Percentiles rank a stretch among this genome's conserved stretches.
Evolutionary conservation across 495 filamentous ascomycete genomes (phyloP).

Genomic region (Penicillium paxilli): DNA sequence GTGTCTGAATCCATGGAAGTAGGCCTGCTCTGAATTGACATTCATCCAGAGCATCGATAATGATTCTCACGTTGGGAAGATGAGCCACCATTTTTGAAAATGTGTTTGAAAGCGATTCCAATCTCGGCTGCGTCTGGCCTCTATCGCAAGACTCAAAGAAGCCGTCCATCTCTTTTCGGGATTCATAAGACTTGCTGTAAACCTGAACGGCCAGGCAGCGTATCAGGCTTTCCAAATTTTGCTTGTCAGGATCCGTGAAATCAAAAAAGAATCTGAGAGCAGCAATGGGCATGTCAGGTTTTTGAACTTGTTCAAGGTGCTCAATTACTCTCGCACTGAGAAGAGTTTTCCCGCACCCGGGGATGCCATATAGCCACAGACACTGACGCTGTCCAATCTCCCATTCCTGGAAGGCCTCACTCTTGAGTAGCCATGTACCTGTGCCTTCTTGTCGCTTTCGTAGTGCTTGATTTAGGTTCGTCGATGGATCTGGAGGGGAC

Average conservation of each 20-base stretch:
- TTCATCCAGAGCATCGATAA: not conserved
- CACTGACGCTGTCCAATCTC: conserved; percentile 8
- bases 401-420: conserved; percentile 24
- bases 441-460: conserved; percentile 10
- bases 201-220: not conserved
- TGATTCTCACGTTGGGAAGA: too few relatives aligned
- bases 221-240: not conserved
- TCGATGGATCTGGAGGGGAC: not conserved
- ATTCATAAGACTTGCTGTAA: not conserved
- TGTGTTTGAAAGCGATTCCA: too few relatives aligned
- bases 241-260: not conserved
- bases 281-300: too few relatives aligned
- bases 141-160: not conserved
- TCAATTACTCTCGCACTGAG: conserved; percentile 31
- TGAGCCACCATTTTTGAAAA: too few relatives aligned
- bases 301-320: conserved; percentile 13
- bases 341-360: conserved; percentile 40
- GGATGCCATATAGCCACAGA: conserved; percentile 37
- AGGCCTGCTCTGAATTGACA: not conserved
- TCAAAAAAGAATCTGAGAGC: conserved; percentile 27
- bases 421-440: conserved; percentile 30
- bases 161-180: not conserved
- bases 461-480: conserved; percentile 6
- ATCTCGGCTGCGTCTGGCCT: not conserved
- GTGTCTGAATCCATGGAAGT: not conserved